Percentiles rank a stretch among this genome's conserved stretches.
These are phyloP conservation scores for Amphirosellinia nigrospora DNA, from an alignment of 495 filamentous ascomycete genomes.

Conservation along the genomic window DNA sequence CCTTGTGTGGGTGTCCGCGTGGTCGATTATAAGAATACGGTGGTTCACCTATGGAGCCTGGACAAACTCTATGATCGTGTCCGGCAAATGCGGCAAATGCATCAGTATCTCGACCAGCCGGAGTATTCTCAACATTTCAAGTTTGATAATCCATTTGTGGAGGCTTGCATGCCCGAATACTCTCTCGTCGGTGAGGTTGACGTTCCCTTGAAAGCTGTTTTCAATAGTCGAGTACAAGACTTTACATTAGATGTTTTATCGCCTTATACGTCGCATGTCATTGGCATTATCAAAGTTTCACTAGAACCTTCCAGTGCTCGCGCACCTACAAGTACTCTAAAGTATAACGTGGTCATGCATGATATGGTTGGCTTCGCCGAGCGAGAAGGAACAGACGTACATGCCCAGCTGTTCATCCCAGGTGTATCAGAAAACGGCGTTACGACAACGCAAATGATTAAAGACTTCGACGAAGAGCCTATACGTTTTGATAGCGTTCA, in stretches of 20 bases:
- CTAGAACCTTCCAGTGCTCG: slow-evolving; percentile 93
- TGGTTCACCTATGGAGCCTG: slow-evolving; percentile 93
- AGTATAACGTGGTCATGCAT: slow-evolving; percentile 99
- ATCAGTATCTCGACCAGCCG: slow-evolving; percentile 93
- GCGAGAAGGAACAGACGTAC: slow-evolving; percentile 92
- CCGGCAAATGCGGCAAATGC: slow-evolving; percentile 91
- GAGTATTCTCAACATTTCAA: slow-evolving; percentile 87
- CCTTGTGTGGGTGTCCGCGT: slow-evolving; percentile 92
- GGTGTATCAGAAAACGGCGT: slow-evolving; percentile 91
- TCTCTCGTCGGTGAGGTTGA: slow-evolving; percentile 93
- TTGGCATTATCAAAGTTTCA: slow-evolving; percentile 89
- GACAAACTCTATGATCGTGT: slow-evolving; percentile 89
- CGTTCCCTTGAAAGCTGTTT: slow-evolving; percentile 91
- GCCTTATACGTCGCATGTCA: slow-evolving; percentile 86
- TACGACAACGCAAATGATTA: slow-evolving; percentile 94
- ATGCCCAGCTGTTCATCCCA: slow-evolving; percentile 94
- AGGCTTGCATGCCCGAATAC: slow-evolving; percentile 87
- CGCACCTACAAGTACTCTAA: slow-evolving; percentile 88
- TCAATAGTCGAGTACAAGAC: slow-evolving; percentile 93
- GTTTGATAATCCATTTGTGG: slow-evolving; percentile 84
- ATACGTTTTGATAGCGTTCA: slow-evolving; percentile 97
- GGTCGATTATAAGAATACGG: slow-evolving; percentile 85
- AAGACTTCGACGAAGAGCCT: slow-evolving; percentile 91
- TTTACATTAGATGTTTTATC: slow-evolving; percentile 88
- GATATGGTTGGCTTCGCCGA: slow-evolving; percentile 96